Base-by-base conservation (phyloP, 2,329 filamentous ascomycete species). In the Diaporthe helianthi region DNA sequence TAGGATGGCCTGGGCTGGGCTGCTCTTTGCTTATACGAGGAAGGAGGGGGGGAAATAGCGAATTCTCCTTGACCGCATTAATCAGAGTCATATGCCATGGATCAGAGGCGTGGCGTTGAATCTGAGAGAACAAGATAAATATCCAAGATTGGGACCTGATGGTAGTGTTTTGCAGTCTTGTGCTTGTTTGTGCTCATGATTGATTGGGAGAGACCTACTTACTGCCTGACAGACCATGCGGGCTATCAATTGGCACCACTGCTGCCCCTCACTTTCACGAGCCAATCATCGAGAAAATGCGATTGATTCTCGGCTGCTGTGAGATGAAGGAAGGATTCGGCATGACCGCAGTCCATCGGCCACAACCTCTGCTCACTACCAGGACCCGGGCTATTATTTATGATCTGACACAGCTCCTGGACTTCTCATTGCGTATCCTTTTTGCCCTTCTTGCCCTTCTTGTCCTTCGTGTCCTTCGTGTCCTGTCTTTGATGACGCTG, bases 211-310 rank as follows among this genome's bases (percentile, higher is more conserved):
- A n/a, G n/a, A n/a, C n/a, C n/a, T n/a, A n/a, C n/a, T n/a, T n/a
- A n/a, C n/a, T n/a, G n/a, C n/a, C n/a, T n/a, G n/a, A n/a, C 51
- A 19, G 58, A 38, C 29, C 29, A 24, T 55, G 26, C 29, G 19
- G 41, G 9, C 41, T 24, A 38, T 47, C 54, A 47, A 46, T 55
- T 26, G 44, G 41, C 47, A 46, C 19, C 22, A 49, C 52, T 26
- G 65, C 52, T 58, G 65, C 65, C 65, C 65, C 65, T 67, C 65
- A 67, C 53, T 41, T 58, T 51, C 52, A 26, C 29, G 65, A 41
- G 44, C 65, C 65, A 67, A 67, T 67, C 52, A 67, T 49, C 44
- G 65, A 51, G 31, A 58, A 33, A 67, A 10, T 22, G 26, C 29
- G 15, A n/a, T 29, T 19, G 29, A 26, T 22, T 55, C 41, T 54